phyloP scores from a whole-genome alignment of 139 green algal species.

The Pseudopediastrum boryanum region DNA sequence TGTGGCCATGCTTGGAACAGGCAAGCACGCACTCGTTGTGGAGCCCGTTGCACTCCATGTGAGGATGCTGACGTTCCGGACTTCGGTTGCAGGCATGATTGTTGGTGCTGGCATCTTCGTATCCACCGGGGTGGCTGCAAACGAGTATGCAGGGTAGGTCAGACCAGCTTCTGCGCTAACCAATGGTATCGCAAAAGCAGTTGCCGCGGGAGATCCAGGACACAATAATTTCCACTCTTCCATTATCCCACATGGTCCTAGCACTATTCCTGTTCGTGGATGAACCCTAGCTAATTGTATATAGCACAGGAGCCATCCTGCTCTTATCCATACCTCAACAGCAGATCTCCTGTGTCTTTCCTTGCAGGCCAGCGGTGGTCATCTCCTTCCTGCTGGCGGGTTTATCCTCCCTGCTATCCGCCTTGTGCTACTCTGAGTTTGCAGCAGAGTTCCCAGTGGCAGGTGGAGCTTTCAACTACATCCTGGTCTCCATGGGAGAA shows the following conservation, averaged over 20 bases:
- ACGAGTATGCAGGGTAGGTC: slow-evolving; percentile 36
- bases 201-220: not conserved
- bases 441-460: slow-evolving; percentile 36
- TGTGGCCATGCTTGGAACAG: not conserved
- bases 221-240: not conserved
- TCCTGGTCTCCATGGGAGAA: slow-evolving; percentile 72
- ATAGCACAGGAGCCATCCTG: not conserved
- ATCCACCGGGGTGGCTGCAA: slow-evolving; percentile 65
- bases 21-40: not conserved
- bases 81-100: slow-evolving; percentile 49
- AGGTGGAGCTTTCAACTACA: slow-evolving; percentile 68
- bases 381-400: slow-evolving; percentile 50
- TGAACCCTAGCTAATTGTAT: too few species aligned
- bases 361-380: slow-evolving; percentile 43
- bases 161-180: not conserved
- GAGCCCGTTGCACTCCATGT: not conserved
- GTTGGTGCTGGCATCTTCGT: slow-evolving; percentile 79
- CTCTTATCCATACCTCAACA: not conserved
- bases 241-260: not conserved
- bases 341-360: not conserved
- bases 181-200: not conserved
- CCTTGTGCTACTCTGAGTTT: slow-evolving; percentile 61
- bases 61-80: not conserved
- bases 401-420: slow-evolving; percentile 62
- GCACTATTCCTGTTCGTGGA: not conserved